Evolutionary conservation across 1,284 basidiomycete species (phyloP).

Genomic region (Heterobasidion irregulare): DNA sequence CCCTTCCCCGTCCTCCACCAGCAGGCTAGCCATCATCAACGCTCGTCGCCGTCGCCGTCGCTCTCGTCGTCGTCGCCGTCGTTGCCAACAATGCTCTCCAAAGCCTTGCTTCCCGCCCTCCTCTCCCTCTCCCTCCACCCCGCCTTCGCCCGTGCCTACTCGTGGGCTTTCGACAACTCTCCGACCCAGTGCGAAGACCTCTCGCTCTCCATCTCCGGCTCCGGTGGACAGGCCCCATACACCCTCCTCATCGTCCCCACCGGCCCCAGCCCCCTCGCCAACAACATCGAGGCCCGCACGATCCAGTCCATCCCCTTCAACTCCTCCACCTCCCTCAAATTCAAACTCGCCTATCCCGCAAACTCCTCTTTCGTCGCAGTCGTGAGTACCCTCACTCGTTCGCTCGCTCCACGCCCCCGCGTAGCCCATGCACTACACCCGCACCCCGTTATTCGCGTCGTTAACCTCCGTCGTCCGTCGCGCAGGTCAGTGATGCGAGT

Average conservation of each 20-base stretch:
- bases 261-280: conserved; percentile 50
- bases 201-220: conserved; percentile 43
- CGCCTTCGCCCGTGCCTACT: conserved; percentile 31
- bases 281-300: conserved; percentile 53
- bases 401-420: not conserved
- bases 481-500: conserved; percentile 59
- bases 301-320: conserved; percentile 52
- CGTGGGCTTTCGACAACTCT: conserved; percentile 47
- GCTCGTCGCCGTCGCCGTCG: not conserved
- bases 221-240: conserved; percentile 51
- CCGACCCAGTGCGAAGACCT: conserved; percentile 62
- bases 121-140: conserved; percentile 24
- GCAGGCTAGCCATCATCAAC: not conserved
- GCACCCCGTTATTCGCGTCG: not conserved
- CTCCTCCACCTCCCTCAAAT: conserved; percentile 31
- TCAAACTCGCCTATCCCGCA: conserved; percentile 57
- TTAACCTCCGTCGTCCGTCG: not conserved
- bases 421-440: no score
- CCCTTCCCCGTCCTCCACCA: no score
- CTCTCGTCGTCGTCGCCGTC: not conserved
- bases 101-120: conserved; percentile 10
- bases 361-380: conserved; percentile 68
- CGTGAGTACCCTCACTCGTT: conserved; percentile 34
- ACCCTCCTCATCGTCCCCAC: conserved; percentile 56
- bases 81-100: conserved; percentile 1